A percentile compares a stretch with the other conserved stretches of the same genome.
Evolutionary conservation across 2,329 filamentous ascomycete species (phyloP).

Genomic region (Dothistroma pini): DNA sequence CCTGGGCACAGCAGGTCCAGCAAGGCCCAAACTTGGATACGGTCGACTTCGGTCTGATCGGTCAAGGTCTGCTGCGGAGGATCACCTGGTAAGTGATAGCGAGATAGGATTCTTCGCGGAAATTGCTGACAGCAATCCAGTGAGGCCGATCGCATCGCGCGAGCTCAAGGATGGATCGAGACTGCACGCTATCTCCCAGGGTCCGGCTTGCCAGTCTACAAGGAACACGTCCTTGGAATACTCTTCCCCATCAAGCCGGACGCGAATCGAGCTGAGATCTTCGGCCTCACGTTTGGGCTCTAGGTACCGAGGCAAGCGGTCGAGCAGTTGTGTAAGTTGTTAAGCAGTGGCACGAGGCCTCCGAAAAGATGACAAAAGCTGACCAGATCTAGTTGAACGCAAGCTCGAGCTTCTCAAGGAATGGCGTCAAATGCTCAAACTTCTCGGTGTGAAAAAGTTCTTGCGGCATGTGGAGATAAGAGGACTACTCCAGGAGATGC

Average conservation of each 20-base stretch:
- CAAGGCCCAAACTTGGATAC: slow-evolving; percentile 4
- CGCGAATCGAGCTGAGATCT: slow-evolving; percentile 15
- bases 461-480: not conserved
- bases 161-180: not conserved
- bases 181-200: not conserved
- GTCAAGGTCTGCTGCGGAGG: not conserved
- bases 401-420: not conserved
- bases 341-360: not conserved
- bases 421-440: not conserved
- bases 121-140: not conserved
- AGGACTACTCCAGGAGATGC: slow-evolving; percentile 4
- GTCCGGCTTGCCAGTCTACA: slow-evolving; percentile 2
- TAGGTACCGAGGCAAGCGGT: slow-evolving; percentile 4
- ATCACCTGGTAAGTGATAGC: not conserved
- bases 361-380: not conserved
- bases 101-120: not conserved
- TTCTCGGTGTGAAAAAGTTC: slow-evolving; percentile 1
- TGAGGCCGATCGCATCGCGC: slow-evolving; percentile 11
- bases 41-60: slow-evolving; percentile 4
- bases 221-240: slow-evolving; percentile 14
- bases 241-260: slow-evolving; percentile 10
- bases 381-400: slow-evolving; percentile 2
- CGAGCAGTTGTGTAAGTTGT: slow-evolving; percentile 20
- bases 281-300: slow-evolving; percentile 14
- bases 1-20: slow-evolving; percentile 1